Percentiles rank a stretch among this genome's conserved stretches.
phyloP scores from a whole-genome alignment of 805 yeast genomes.

The Komagataella ulmi region DNA sequence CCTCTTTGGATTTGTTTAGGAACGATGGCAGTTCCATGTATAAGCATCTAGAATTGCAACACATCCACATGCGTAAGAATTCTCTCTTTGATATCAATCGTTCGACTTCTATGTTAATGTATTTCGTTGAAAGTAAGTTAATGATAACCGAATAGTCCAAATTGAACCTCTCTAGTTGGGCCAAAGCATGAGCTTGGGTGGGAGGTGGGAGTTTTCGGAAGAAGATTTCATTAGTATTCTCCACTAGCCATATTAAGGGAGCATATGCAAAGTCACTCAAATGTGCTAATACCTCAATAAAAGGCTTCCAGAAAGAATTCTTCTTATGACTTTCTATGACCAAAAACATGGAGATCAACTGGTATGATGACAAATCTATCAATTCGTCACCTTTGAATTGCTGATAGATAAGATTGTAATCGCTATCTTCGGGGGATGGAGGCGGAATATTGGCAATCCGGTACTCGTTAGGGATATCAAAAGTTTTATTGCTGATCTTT shows the following conservation, averaged over 20 bases:
- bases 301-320: slow-evolving; percentile 54
- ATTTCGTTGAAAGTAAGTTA: slow-evolving; percentile 9
- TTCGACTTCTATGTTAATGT: neutral
- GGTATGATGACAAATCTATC: slow-evolving; percentile 39
- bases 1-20: slow-evolving; percentile 32
- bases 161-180: slow-evolving; percentile 28
- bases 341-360: slow-evolving; percentile 38
- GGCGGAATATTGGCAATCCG: neutral
- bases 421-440: neutral
- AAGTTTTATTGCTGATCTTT: slow-evolving; percentile 5
- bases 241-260: slow-evolving; percentile 52
- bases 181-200: slow-evolving; percentile 22
- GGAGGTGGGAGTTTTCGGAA: slow-evolving; percentile 29
- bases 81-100: slow-evolving; percentile 9
- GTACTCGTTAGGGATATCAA: neutral
- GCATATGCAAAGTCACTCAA: slow-evolving; percentile 34
- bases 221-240: slow-evolving; percentile 13
- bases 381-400: slow-evolving; percentile 17
- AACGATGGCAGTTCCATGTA: slow-evolving; percentile 49
- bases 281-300: slow-evolving; percentile 51
- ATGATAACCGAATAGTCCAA: slow-evolving; percentile 29
- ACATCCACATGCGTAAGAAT: slow-evolving; percentile 67
- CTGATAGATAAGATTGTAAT: slow-evolving; percentile 6
- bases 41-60: slow-evolving; percentile 84
- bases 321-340: slow-evolving; percentile 27